Conservation (phyloP, 2,329 filamentous ascomycete genomes). For the Aspergillus texensis region DNA sequence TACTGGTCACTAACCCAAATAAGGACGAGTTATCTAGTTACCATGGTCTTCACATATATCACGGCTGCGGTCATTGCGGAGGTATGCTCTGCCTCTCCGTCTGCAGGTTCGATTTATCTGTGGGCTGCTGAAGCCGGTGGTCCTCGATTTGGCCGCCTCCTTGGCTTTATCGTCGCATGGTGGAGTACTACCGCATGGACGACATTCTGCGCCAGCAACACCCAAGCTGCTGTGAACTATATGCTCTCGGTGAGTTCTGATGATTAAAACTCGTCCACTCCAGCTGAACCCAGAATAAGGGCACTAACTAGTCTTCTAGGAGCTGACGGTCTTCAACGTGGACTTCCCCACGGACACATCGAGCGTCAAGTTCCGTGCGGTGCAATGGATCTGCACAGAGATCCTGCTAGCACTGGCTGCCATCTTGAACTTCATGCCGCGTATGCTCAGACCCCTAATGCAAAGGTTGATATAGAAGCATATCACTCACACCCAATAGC, state of each 20-base stretch:
- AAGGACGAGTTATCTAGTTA: slow-evolving; percentile 63
- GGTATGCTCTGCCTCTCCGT: slow-evolving; percentile 61
- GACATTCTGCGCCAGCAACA: slow-evolving; percentile 60
- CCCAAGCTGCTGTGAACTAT: slow-evolving; percentile 55
- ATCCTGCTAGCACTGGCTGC: slow-evolving; percentile 54
- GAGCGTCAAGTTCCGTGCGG: slow-evolving; percentile 60
- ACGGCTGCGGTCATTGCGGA: slow-evolving; percentile 64
- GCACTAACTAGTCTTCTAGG: slow-evolving; percentile 38
- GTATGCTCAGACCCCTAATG: slow-evolving; percentile 36
- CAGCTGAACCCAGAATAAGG: not conserved
- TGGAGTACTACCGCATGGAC: slow-evolving; percentile 67
- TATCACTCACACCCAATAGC: slow-evolving; percentile 32
- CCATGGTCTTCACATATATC: slow-evolving; percentile 63
- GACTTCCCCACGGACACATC: slow-evolving; percentile 57
- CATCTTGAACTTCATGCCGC: slow-evolving; percentile 54
- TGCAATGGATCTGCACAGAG: slow-evolving; percentile 64
- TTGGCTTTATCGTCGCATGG: slow-evolving; percentile 66
- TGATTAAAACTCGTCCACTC: not conserved
- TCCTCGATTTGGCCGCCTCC: slow-evolving; percentile 56
- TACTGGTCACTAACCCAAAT: not conserved
- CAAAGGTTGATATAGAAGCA: slow-evolving; percentile 18
- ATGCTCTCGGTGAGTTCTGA: slow-evolving; percentile 52
- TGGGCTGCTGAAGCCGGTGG: slow-evolving; percentile 65
- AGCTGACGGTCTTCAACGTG: slow-evolving; percentile 60
- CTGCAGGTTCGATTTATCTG: slow-evolving; percentile 62